These are phyloP conservation scores for Akebia trifoliata DNA, from an alignment of 164 flowering plant species.

Conservation along the genomic window DNA sequence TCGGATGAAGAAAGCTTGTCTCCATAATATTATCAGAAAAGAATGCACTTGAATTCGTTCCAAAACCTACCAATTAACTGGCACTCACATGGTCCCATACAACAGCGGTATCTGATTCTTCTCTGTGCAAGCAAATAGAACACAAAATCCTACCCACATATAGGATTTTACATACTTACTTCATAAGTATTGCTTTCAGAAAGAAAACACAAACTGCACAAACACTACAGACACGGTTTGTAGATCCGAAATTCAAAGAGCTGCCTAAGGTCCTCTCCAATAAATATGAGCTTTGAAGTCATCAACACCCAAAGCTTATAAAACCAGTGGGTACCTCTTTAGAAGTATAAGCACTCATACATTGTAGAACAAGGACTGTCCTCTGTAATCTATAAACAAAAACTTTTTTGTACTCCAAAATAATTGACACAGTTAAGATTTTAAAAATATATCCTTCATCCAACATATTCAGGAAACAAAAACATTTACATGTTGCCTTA, in stretches of 20 bases:
- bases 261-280: not conserved
- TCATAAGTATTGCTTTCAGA: not conserved
- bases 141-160: not conserved
- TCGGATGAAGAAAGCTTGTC: conserved; percentile 68
- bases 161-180: not conserved
- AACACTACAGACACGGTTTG: conserved; percentile 10
- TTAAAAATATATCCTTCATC: not conserved
- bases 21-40: conserved; percentile 26
- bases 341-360: conserved; percentile 3
- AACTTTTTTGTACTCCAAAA: not conserved
- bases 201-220: conserved; percentile 9
- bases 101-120: conserved; percentile 6
- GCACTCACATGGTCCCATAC: not conserved
- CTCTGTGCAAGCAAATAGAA: not conserved
- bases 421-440: conserved; percentile 5
- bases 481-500: not conserved
- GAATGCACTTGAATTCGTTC: not conserved
- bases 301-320: conserved; percentile 1
- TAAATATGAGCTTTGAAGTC: not conserved
- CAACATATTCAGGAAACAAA: not conserved
- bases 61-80: not conserved
- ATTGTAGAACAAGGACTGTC: not conserved
- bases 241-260: conserved; percentile 3
- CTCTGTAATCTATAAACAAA: conserved; percentile 1
- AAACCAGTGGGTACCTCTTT: not conserved